phyloP scores from a whole-genome alignment of 139 green algal genomes.

The Coelastrella sp. region DNA sequence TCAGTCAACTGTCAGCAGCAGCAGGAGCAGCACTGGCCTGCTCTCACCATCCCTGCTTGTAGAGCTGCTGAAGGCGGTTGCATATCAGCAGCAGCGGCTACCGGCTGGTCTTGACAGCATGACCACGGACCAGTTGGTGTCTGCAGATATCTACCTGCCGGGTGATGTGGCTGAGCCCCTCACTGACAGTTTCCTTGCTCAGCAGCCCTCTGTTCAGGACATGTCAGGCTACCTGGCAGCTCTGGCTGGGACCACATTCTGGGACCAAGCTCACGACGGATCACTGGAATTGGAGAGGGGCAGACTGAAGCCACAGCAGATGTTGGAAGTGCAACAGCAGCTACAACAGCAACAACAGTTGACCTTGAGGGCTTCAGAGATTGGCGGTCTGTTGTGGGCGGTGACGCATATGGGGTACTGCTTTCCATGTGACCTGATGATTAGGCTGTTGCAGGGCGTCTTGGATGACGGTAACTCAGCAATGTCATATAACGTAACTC shows the following conservation, averaged over 20 bases:
- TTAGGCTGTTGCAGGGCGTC: neutral
- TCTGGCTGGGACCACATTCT: neutral
- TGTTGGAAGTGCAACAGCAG: slow-evolving; percentile 10
- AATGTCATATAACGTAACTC: neutral
- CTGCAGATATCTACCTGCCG: neutral
- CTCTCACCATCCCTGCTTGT: neutral
- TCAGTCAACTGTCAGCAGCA: neutral
- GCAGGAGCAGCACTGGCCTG: neutral
- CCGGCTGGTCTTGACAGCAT: neutral
- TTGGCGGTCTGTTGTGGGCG: neutral
- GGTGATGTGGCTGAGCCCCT: neutral
- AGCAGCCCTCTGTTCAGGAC: neutral
- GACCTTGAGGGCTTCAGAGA: neutral
- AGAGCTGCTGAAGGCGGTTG: neutral
- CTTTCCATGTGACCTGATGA: neutral
- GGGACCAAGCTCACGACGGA: neutral
- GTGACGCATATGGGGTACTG: neutral
- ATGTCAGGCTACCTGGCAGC: neutral
- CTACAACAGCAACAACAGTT: neutral
- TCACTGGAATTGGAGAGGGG: neutral
- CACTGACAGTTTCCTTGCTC: neutral
- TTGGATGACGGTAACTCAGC: neutral
- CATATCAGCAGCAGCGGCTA: neutral
- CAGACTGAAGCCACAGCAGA: neutral
- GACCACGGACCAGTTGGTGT: neutral